These are phyloP conservation scores for Obelidium mucronatum DNA, from an alignment of 192 early-diverging fungal genomes.

Conservation along the genomic window DNA sequence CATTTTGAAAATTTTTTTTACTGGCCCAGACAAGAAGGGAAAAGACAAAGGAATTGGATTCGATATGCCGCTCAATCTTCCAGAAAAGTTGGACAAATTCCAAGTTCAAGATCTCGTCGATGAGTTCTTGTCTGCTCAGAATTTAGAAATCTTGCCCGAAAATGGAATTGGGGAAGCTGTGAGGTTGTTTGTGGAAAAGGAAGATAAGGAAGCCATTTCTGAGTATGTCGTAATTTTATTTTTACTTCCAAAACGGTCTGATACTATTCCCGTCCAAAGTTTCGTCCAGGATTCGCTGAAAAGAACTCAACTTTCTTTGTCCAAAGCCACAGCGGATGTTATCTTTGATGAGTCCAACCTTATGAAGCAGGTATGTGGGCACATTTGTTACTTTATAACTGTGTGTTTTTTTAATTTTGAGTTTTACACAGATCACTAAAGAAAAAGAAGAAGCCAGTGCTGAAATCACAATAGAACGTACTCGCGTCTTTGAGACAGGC, in stretches of 20 bases:
- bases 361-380: slow-evolving; percentile 20
- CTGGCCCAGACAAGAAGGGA: slow-evolving; percentile 10
- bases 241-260: not conserved
- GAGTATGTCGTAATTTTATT: slow-evolving; percentile 52
- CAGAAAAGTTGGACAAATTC: slow-evolving; percentile 72
- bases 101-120: slow-evolving; percentile 79
- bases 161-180: slow-evolving; percentile 80
- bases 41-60: not conserved
- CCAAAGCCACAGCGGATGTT: slow-evolving; percentile 3
- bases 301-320: slow-evolving; percentile 18
- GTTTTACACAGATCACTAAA: slow-evolving; percentile 8
- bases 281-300: slow-evolving; percentile 38
- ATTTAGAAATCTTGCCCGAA: slow-evolving; percentile 77
- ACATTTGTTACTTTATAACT: not conserved
- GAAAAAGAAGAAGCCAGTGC: slow-evolving; percentile 18
- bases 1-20: not conserved
- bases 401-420: not conserved
- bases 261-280: not conserved
- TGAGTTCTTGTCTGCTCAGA: slow-evolving; percentile 72
- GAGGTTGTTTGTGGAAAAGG: slow-evolving; percentile 81
- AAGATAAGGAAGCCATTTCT: slow-evolving; percentile 82
- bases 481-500: not conserved
- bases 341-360: slow-evolving; percentile 21
- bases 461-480: slow-evolving; percentile 1
- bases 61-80: slow-evolving; percentile 40